These are phyloP conservation scores for Ochetophila trinervis DNA, from an alignment of 306 rosid genomes.

Conservation along the genomic window DNA sequence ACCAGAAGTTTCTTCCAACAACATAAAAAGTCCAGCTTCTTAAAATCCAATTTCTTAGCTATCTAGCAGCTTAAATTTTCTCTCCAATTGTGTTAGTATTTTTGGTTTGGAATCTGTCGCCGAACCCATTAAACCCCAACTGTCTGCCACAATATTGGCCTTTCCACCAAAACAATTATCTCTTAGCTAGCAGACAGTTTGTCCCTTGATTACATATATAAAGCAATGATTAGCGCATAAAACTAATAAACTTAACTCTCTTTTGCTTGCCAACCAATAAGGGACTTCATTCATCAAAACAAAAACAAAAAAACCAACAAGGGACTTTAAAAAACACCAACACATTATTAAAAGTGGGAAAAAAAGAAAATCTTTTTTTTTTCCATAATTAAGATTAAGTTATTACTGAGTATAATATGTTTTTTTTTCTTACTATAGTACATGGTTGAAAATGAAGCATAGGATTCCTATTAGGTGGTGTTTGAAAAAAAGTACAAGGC, in stretches of 20 bases:
- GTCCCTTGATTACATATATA: not conserved
- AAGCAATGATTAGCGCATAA: conserved; percentile 1
- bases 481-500: conserved; percentile 20
- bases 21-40: no score
- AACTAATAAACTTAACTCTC: not conserved
- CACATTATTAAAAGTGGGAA: no score
- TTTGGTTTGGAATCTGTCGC: not conserved
- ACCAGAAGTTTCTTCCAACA: no score
- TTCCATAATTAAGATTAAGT: no score
- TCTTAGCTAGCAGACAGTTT: not conserved
- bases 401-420: no score
- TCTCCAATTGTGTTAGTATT: no score
- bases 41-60: no score
- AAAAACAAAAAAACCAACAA: not conserved
- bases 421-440: not conserved
- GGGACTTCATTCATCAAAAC: not conserved
- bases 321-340: not conserved
- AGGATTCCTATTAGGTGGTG: conserved; percentile 28
- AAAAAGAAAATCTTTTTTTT: no score
- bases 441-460: conserved; percentile 26
- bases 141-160: conserved; percentile 4
- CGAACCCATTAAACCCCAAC: not conserved
- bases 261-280: conserved; percentile 3
- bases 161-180: conserved; percentile 14
- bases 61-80: no score